Conservation (phyloP, 2,329 filamentous ascomycete species). For the Arthrobotrys conoides region DNA sequence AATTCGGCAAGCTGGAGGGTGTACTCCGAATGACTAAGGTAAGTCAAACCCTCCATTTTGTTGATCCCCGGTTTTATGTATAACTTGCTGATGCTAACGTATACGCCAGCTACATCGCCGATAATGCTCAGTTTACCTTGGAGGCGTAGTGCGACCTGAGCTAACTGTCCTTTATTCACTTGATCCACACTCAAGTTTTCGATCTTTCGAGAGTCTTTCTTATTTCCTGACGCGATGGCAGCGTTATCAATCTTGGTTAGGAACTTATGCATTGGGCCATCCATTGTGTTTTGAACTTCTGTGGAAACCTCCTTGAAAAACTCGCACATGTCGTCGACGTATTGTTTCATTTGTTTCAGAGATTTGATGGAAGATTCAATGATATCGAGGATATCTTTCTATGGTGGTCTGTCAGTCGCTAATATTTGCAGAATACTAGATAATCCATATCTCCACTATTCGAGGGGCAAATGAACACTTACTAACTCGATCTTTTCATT, state of each 20-base stretch:
- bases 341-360: conserved; percentile 37
- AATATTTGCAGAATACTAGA: background rate
- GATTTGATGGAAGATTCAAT: conserved; percentile 38
- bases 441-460: background rate
- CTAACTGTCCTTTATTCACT: conserved; percentile 23
- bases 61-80: conserved; percentile 53
- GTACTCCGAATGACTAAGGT: conserved; percentile 30
- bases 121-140: conserved; percentile 46
- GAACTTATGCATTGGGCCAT: conserved; percentile 35
- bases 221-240: conserved; percentile 25
- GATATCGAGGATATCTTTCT: conserved; percentile 27
- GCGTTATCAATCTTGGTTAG: conserved; percentile 33
- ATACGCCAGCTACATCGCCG: conserved; percentile 39
- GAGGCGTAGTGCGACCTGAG: conserved; percentile 22
- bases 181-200: conserved; percentile 26
- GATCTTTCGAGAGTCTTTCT: conserved; percentile 28
- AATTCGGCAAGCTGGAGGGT: conserved; percentile 27
- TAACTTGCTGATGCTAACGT: conserved; percentile 36
- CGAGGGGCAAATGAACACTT: background rate
- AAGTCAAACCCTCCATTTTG: conserved; percentile 46
- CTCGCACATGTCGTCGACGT: conserved; percentile 39
- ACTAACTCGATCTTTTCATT: conserved; percentile 33
- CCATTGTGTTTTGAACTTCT: conserved; percentile 27
- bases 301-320: conserved; percentile 38
- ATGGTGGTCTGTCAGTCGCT: background rate